Evolutionary conservation across 345 rosid genomes (phyloP).

Genomic region (Aurinia saxatilis): DNA sequence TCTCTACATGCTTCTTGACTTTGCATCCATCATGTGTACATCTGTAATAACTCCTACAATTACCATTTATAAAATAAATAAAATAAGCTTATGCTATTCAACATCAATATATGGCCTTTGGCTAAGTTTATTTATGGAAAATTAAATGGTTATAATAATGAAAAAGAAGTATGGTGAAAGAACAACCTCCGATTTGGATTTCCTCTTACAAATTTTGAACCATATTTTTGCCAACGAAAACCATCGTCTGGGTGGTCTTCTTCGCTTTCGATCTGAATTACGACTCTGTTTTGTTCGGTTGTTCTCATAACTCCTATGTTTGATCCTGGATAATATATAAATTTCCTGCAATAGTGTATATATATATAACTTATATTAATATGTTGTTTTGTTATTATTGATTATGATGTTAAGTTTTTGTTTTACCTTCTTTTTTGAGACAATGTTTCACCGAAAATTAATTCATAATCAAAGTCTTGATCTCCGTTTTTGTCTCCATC

Average conservation of each 20-base stretch:
- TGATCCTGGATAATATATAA: not conserved
- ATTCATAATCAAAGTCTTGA: not conserved
- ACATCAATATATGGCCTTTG: too few relatives aligned
- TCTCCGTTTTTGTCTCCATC: not conserved
- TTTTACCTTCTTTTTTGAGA: conserved; percentile 11
- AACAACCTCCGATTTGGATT: conserved; percentile 27
- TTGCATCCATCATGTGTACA: conserved; percentile 5
- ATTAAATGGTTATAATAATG: not conserved
- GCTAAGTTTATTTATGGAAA: too few relatives aligned
- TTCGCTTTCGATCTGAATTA: conserved; percentile 10
- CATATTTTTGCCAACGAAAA: conserved; percentile 27
- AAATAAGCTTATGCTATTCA: too few relatives aligned
- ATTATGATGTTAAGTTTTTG: not conserved
- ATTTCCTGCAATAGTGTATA: not conserved
- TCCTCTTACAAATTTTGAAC: conserved; percentile 19
- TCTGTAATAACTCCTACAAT: conserved; percentile 22
- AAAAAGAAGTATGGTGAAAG: not conserved
- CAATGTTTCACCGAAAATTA: not conserved
- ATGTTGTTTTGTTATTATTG: not conserved
- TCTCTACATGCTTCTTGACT: conserved; percentile 27
- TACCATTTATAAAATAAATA: not conserved
- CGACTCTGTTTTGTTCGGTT: not conserved
- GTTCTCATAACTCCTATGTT: conserved; percentile 7
- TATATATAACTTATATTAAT: not conserved
- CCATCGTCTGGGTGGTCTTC: conserved; percentile 16